Base-by-base conservation (phyloP, 306 rosid genomes). In the Rosa lucieae region DNA sequence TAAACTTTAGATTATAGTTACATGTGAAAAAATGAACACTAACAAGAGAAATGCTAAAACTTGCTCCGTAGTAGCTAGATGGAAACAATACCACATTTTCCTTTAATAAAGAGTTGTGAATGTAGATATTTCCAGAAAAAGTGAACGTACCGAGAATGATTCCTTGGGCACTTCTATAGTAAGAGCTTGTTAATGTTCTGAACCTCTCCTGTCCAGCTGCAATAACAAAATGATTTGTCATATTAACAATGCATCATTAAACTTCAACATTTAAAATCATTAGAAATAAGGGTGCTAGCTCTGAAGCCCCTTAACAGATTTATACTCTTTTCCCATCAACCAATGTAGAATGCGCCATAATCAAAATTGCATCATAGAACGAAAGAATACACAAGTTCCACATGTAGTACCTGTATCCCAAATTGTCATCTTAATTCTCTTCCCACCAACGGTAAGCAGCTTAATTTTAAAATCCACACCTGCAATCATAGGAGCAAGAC, bases 401-500 rank as follows among this genome's bases (percentile, higher is more conserved):
- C 15, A 18, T 29, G 1, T 0, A 47, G 86, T 89, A 96, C 99
- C 99, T 21, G 99, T 96, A 74, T 96, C 99, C 99, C 99, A 96
- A 72, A 96, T 93, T n/a, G 96, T 96, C 82, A 96, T 85, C 87
- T 96, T 96, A 80, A 93, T 87, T 85, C 80, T 96, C 90, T 91
- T 93, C 86, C 92, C 97, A 53, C 88, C 94, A 5, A 93, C 94
- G 15, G 93, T 82, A 47, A 93, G 94, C 56, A 67, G 82, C 91
- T 96, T 96, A 89, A 93, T 90, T 91, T 93, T 96, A 80, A 96
- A 96, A 90, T 96, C 99, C 88, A 96, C 99, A 73, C 99, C 99
- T 96, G 52, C 78, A 80, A 70, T 18, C 72, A 51, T 6, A 46
- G 44, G 47, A 35, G 8, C 42, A 70, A 65, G 17, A 42, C 21